These are phyloP conservation scores for Collybia mongolica DNA, from an alignment of 768 basidiomycete genomes.

Conservation along the genomic window DNA sequence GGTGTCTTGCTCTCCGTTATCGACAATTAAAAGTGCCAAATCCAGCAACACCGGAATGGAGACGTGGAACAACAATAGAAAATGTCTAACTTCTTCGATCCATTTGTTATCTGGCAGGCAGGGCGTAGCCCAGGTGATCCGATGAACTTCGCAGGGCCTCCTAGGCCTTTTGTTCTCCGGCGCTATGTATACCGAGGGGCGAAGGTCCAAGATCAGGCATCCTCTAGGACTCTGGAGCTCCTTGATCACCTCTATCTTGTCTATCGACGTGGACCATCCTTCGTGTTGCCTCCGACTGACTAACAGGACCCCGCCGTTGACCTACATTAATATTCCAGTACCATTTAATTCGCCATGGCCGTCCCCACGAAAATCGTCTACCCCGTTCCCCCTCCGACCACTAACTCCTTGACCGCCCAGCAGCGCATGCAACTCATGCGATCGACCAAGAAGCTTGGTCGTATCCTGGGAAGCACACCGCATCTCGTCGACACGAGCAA, in stretches of 20 bases:
- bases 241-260: slow-evolving; percentile 2
- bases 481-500: slow-evolving; percentile 42
- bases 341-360: slow-evolving; percentile 11
- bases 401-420: slow-evolving; percentile 46
- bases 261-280: not conserved
- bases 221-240: slow-evolving; percentile 9
- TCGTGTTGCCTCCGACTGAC: not conserved
- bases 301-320: not conserved
- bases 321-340: not conserved
- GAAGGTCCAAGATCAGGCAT: slow-evolving; percentile 1
- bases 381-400: slow-evolving; percentile 56
- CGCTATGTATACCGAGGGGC: slow-evolving; percentile 5
- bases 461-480: slow-evolving; percentile 59
- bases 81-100: not conserved
- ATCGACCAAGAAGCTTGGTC: slow-evolving; percentile 57
- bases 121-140: not conserved
- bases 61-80: not conserved
- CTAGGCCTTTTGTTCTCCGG: slow-evolving; percentile 9
- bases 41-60: not conserved
- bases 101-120: not conserved
- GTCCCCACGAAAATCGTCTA: slow-evolving; percentile 33
- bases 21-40: slow-evolving; percentile 1
- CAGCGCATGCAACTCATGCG: slow-evolving; percentile 59
- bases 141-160: not conserved
- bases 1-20: not conserved